A percentile compares a stretch with the other conserved stretches of the same genome.
Evolutionary conservation across 2,329 filamentous ascomycete species (phyloP).

Genomic region (Mollisiaceae sp.): DNA sequence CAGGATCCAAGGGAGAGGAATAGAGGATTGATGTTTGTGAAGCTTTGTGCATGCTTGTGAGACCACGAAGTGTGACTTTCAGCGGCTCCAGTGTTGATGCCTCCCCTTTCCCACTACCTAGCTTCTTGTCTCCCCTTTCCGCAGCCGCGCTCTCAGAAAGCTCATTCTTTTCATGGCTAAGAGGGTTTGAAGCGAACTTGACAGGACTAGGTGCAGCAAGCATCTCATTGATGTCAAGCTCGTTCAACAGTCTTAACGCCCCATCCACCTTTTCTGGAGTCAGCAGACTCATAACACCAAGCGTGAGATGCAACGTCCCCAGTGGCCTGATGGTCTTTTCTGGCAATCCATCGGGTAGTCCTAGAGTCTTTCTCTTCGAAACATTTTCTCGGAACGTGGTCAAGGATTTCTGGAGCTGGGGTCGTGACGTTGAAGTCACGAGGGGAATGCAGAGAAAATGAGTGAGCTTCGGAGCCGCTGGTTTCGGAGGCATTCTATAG

Average conservation of each 20-base stretch:
- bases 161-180: constrained; percentile 7
- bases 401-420: constrained; percentile 69
- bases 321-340: constrained; percentile 73
- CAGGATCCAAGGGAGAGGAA: constrained; percentile 60
- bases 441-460: constrained; percentile 82
- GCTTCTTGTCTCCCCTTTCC: constrained; percentile 10
- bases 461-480: constrained; percentile 54
- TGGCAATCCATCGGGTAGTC: constrained; percentile 58
- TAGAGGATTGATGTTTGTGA: constrained; percentile 67
- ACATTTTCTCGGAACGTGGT: constrained; percentile 56
- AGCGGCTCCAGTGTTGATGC: constrained; percentile 13
- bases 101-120: constrained; percentile 1
- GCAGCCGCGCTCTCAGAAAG: constrained; percentile 43
- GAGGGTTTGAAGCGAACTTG: background rate
- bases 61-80: constrained; percentile 55
- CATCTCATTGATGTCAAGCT: constrained; percentile 49
- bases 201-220: constrained; percentile 33
- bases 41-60: constrained; percentile 66
- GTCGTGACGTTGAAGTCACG: constrained; percentile 61
- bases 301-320: constrained; percentile 82
- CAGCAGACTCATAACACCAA: constrained; percentile 82
- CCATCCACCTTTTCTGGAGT: constrained; percentile 53
- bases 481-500: constrained; percentile 8
- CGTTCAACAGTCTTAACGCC: constrained; percentile 51
- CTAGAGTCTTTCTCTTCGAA: constrained; percentile 43